These are phyloP conservation scores for Rhizopus sp. DNA, from an alignment of 371 early-diverging fungal genomes.

Conservation along the genomic window DNA sequence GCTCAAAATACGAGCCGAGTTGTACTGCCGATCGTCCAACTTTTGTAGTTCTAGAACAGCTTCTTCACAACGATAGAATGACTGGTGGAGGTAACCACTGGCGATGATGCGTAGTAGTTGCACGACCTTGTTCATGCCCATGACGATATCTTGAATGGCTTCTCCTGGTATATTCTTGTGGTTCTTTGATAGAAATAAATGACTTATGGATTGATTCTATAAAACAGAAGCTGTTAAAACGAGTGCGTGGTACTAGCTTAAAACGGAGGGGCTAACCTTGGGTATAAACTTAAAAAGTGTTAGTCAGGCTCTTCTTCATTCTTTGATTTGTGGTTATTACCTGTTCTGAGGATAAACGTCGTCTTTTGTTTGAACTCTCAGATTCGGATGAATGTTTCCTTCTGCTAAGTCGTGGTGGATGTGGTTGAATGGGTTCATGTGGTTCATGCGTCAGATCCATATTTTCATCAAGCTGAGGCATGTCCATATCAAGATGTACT, in stretches of 20 bases:
- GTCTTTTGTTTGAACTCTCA: not conserved
- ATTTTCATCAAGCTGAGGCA: constrained; percentile 8
- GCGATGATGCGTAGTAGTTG: constrained; percentile 32
- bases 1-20: constrained; percentile 36
- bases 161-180: constrained; percentile 1
- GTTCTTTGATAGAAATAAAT: constrained; percentile 1
- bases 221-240: no score
- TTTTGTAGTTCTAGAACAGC: constrained; percentile 34
- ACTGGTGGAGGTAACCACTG: constrained; percentile 34
- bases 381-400: not conserved
- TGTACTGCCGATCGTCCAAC: constrained; percentile 45
- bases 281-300: not conserved
- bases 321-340: not conserved
- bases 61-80: constrained; percentile 32
- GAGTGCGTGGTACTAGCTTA: no score
- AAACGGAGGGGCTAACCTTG: not conserved
- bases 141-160: constrained; percentile 9
- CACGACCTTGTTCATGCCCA: constrained; percentile 39
- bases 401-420: not conserved
- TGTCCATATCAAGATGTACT: constrained; percentile 22
- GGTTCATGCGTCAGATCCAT: not conserved
- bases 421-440: constrained; percentile 4
- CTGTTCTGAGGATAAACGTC: not conserved
- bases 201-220: not conserved
- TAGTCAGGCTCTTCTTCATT: not conserved